Base-by-base conservation (phyloP, 371 early-diverging fungal genomes). In the Apophysomyces trapeziformis region DNA sequence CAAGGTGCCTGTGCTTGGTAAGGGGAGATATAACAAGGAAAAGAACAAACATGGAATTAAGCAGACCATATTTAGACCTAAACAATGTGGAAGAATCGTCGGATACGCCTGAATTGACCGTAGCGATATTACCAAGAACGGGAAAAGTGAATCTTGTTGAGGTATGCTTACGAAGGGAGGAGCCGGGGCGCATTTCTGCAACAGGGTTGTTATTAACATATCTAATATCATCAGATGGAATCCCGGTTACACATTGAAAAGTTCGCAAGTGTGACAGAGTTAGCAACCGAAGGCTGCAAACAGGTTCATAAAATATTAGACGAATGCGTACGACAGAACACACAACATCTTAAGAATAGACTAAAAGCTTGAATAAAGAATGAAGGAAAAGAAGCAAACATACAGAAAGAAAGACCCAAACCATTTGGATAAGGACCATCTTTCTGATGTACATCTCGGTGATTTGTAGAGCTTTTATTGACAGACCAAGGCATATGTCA, bases 31-130 rank as follows among this genome's bases (percentile, higher is more conserved):
- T 26, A 26, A 26, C 32, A 38, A 61, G 1, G 18, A 45, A 7
- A 45, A 45, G 16, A 45, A 4, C 13, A 9, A 21, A 8, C 13
- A n/a, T 45, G n/a, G n/a, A n/a, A 45, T n/a, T 45, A 7, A 45
- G 7, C n/a, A 7, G 13, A 45, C 6, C n/a, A 7, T 43, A 38
- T 36, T 16, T 79, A 86, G 97, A 98, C 71, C 75, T 97, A 54
- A 98, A 97, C 60, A 80, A 88, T 61, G 79, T 92, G 45, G 99
- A 98, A 71, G 98, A 97, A 72, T 85, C 91, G 13, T 82, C 90
- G 5, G 94, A 93, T 64, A 89, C 90, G 16, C 96, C 98, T 4
- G 92, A 92, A 45, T 80, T 98, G 14, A 97, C 98, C 3, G 85
- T 97, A 5, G 98, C 95, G 2, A 73, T 95, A 61, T 70, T 95